Conservation (phyloP, 2,329 filamentous ascomycete genomes). For the Botrytis deweyae region DNA sequence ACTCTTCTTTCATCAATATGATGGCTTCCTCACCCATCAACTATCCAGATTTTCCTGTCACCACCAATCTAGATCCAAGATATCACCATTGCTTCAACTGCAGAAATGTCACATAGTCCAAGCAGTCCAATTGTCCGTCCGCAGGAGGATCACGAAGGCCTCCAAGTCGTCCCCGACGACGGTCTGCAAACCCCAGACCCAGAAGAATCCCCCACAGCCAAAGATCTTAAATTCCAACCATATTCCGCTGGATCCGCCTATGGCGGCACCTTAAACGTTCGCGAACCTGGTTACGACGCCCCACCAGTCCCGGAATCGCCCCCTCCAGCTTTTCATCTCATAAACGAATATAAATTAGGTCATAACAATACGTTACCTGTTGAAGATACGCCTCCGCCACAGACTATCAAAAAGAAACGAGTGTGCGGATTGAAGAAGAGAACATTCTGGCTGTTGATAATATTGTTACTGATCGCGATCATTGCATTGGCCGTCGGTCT, state of each 20-base stretch:
- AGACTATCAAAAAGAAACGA: not conserved
- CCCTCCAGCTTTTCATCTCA: slow-evolving; percentile 7
- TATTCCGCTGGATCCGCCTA: not conserved
- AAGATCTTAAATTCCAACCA: slow-evolving; percentile 18
- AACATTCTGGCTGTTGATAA: not conserved
- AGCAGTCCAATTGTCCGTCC: not conserved
- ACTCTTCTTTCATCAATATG: slow-evolving; percentile 9
- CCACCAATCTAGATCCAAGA: not conserved
- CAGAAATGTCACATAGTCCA: not conserved
- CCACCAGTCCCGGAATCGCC: not conserved
- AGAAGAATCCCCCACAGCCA: not conserved
- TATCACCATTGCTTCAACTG: not conserved
- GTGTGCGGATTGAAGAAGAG: slow-evolving; percentile 14
- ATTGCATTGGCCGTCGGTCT: slow-evolving; percentile 14
- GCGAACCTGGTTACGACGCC: not conserved
- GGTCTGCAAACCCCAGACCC: slow-evolving; percentile 6
- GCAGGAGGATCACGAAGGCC: slow-evolving; percentile 19
- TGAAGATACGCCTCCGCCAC: not conserved
- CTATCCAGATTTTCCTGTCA: not conserved
- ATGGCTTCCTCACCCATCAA: not conserved
- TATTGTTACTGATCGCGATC: not conserved
- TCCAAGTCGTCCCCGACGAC: slow-evolving; percentile 12
- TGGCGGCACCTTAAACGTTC: slow-evolving; percentile 6
- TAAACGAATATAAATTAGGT: slow-evolving; percentile 13
- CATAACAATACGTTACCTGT: slow-evolving; percentile 2